Base-by-base conservation (phyloP, 192 early-diverging fungal genomes). In the Phycomyces blakesleeanus region DNA sequence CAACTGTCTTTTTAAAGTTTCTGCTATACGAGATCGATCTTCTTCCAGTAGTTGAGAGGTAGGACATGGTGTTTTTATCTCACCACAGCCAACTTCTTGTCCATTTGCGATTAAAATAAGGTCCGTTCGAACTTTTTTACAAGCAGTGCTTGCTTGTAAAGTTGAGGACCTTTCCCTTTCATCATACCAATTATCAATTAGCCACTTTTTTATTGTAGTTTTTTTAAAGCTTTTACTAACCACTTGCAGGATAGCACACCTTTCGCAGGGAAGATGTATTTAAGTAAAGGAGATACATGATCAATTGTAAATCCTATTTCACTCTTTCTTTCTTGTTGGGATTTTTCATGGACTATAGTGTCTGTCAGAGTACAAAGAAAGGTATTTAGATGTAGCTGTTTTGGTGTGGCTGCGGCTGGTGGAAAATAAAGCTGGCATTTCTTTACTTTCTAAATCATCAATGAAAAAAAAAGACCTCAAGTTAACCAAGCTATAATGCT, bases 291-390 rank as follows among this genome's bases (percentile, higher is more conserved):
- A 40, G 57, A 58, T n/a, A 58, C 20, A 58, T 58, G 18, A 41
- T 58, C 57, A 41, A 42, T 40, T 42, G 39, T 58, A 22, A 58
- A 58, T n/a, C 57, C 57, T 21, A 58, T 44, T 58, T 58, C 39
- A 58, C 57, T 42, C 57, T 58, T 58, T 58, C 22, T 39, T 39
- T 21, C 24, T 58, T 34, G 29, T 34, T 5, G 2, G 26, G 39
- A 18, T 42, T 58, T 58, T 0, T 56, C 57, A 21, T 58, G 39
- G n/a, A 58, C 41, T 41, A 42, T 40, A 10, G 51, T 53, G 51
- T 53, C 51, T 21, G 51, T 26, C n/a, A 53, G 18, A 53, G 18
- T 53, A 21, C 51, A 53, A 12, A 58, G 57, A 58, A 41, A 41
- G 20, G 57, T 58, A 41, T 42, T 58, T 41, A 40, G 39, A 21